phyloP scores from a whole-genome alignment of 2,329 filamentous ascomycete genomes.

The Beauveria rudraprayagi region DNA sequence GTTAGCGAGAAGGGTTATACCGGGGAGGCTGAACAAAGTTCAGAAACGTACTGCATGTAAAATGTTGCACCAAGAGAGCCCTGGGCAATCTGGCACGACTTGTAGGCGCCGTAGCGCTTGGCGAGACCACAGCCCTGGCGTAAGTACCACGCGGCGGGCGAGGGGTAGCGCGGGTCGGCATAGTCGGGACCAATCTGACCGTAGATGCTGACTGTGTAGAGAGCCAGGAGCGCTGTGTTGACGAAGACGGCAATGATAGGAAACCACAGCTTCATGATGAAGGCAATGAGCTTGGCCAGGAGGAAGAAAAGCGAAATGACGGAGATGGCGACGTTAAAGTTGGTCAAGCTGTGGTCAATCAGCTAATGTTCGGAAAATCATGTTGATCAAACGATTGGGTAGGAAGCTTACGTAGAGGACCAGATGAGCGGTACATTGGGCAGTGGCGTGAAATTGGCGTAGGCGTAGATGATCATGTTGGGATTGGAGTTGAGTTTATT shows the following conservation, averaged over 20 bases:
- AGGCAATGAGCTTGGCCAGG: constrained; percentile 59
- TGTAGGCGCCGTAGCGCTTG: constrained; percentile 40
- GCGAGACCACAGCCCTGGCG: constrained; percentile 59
- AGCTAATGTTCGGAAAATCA: background rate
- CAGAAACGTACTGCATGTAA: constrained; percentile 56
- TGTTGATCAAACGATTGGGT: background rate
- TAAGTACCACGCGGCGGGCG: constrained; percentile 66
- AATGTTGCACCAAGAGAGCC: constrained; percentile 55
- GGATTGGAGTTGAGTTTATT: constrained; percentile 70
- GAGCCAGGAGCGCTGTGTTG: constrained; percentile 47
- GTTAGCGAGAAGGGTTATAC: background rate
- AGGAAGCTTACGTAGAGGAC: constrained; percentile 56
- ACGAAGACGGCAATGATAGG: constrained; percentile 55
- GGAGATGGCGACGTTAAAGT: constrained; percentile 69
- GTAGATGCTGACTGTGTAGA: constrained; percentile 60
- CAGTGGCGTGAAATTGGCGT: constrained; percentile 60
- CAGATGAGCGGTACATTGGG: constrained; percentile 61
- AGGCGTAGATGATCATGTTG: constrained; percentile 59
- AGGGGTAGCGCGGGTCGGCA: constrained; percentile 54
- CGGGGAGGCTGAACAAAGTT: background rate
- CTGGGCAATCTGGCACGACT: constrained; percentile 61
- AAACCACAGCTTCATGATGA: constrained; percentile 63
- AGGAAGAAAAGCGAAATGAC: constrained; percentile 70
- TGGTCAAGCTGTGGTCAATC: constrained; percentile 49
- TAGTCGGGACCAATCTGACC: constrained; percentile 68